phyloP scores from a whole-genome alignment of 306 rosid genomes.

The Coriaria nepalensis region DNA sequence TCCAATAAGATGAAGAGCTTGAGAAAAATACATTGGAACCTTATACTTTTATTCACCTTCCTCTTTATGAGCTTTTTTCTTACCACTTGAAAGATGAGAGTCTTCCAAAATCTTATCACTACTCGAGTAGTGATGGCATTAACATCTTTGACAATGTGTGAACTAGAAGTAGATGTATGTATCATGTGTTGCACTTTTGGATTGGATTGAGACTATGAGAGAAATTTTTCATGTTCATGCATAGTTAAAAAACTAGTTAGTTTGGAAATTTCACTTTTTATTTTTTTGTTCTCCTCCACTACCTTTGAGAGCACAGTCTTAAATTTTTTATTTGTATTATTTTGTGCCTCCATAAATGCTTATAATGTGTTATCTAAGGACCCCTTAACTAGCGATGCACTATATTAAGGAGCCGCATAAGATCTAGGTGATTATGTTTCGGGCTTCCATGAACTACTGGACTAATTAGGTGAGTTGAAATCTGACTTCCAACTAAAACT shows the following conservation, averaged over 20 bases:
- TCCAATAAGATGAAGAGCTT: not conserved
- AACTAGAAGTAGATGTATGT: not conserved
- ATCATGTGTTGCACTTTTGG: not conserved
- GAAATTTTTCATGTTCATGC: not conserved
- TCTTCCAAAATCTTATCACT: not conserved
- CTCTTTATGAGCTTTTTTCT: not conserved
- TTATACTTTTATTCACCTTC: too few species aligned
- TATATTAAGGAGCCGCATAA: not conserved
- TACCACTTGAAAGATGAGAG: not conserved
- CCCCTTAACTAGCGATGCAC: not conserved
- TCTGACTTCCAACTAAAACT: not conserved
- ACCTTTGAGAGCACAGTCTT: not conserved
- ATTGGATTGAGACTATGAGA: not conserved
- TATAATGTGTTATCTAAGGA: not conserved
- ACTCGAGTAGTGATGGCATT: too few species aligned
- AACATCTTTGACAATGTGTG: not conserved
- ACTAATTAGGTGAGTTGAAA: not conserved
- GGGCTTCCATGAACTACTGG: not conserved
- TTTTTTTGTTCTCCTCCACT: not conserved
- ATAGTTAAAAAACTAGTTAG: not conserved
- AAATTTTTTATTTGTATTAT: not conserved
- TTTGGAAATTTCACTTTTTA: not conserved
- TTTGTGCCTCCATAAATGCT: conserved; percentile 4
- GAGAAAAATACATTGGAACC: too few species aligned
- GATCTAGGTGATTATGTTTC: too few species aligned